phyloP scores from a whole-genome alignment of 164 flowering plant genomes.

The Tetracentron sinense region DNA sequence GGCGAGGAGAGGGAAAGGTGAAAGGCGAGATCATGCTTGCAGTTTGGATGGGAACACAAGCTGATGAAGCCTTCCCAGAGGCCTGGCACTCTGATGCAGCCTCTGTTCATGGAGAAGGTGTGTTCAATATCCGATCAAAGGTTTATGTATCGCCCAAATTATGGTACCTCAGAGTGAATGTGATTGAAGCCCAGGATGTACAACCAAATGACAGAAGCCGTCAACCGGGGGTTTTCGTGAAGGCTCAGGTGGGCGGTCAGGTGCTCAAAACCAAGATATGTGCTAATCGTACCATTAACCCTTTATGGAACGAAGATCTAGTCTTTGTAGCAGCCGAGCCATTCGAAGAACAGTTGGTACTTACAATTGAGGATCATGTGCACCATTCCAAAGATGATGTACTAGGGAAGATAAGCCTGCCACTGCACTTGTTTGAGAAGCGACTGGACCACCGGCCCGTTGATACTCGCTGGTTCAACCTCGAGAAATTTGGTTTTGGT shows the following conservation, averaged over 20 bases:
- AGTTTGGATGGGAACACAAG: no score
- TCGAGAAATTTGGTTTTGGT: conserved; percentile 71
- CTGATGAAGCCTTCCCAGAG: no score
- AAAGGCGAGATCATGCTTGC: no score
- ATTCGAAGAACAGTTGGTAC: conserved; percentile 62
- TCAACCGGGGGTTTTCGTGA: conserved; percentile 54
- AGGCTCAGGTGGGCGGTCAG: conserved; percentile 70
- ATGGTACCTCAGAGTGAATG: no score
- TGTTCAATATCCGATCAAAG: no score
- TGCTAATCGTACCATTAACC: conserved; percentile 46
- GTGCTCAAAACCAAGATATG: conserved; percentile 55
- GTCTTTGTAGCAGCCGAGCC: conserved; percentile 82
- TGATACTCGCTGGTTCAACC: conserved; percentile 74
- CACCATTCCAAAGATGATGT: conserved; percentile 52
- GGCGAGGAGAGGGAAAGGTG: no score
- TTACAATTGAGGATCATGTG: conserved; percentile 53
- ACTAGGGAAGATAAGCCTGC: conserved; percentile 40
- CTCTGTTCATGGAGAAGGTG: no score
- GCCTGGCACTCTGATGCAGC: no score
- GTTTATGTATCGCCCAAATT: no score
- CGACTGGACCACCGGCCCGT: conserved; percentile 72
- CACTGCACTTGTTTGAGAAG: conserved; percentile 50
- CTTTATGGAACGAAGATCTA: conserved; percentile 83
- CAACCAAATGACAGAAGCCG: conserved; percentile 55
- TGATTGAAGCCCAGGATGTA: conserved; percentile 87